These are phyloP conservation scores for Cutaneotrichosporon cyanovorans DNA, from an alignment of 1,284 basidiomycete species.

Conservation along the genomic window DNA sequence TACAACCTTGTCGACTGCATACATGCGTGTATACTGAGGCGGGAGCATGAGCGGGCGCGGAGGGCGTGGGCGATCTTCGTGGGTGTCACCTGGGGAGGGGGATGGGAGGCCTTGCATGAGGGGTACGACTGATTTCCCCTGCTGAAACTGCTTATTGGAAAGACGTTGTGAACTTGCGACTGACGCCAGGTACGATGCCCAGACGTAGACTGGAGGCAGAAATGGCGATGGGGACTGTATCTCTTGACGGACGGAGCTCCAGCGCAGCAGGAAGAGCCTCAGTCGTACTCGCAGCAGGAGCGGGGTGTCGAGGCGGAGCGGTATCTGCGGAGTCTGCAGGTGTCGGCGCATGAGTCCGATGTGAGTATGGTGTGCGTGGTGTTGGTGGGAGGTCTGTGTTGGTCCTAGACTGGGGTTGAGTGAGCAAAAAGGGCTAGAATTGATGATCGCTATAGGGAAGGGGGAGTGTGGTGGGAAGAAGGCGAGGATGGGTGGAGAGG, in stretches of 20 bases:
- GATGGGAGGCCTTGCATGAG: too few relatives aligned
- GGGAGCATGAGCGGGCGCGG: constrained; percentile 59
- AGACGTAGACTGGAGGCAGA: constrained; percentile 66
- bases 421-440: too few relatives aligned
- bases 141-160: too few relatives aligned
- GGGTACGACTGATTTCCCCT: too few relatives aligned
- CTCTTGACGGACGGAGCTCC: constrained; percentile 19
- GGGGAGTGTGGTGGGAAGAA: too few relatives aligned
- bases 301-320: constrained; percentile 15
- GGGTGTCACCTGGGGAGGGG: constrained; percentile 10
- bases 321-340: constrained; percentile 27
- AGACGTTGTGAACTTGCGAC: too few relatives aligned
- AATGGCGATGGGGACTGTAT: constrained; percentile 64
- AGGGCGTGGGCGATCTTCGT: constrained; percentile 71
- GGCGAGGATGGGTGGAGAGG: too few relatives aligned
- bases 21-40: constrained; percentile 62
- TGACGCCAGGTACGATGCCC: constrained; percentile 55
- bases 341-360: constrained; percentile 25
- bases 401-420: too few relatives aligned
- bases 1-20: constrained; percentile 47
- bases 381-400: too few relatives aligned
- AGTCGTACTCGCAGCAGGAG: constrained; percentile 4
- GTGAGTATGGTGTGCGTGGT: too few relatives aligned
- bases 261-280: neutral
- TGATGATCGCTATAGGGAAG: too few relatives aligned